Evolutionary conservation across 495 filamentous ascomycete species (phyloP).

Genomic region (Hypoxylon lenormandii): DNA sequence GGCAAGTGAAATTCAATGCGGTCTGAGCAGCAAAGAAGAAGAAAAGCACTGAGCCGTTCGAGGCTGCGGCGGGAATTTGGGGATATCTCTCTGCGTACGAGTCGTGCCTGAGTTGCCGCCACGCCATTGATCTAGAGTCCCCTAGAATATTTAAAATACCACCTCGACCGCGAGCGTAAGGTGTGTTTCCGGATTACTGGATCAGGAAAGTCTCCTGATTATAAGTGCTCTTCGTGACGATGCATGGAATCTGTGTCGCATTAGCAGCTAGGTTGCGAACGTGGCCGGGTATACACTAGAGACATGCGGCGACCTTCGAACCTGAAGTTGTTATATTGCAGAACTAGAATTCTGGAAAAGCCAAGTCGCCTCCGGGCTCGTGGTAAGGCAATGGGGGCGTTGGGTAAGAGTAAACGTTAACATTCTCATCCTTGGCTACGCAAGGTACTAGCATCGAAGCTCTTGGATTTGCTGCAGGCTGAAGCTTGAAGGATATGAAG

Average conservation of each 20-base stretch:
- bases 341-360: slow-evolving; percentile 5
- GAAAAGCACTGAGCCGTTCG: slow-evolving; percentile 3
- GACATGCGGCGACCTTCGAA: slow-evolving; percentile 31
- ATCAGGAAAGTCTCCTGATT: slow-evolving; percentile 24
- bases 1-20: slow-evolving; percentile 29
- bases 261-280: slow-evolving; percentile 4
- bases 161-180: slow-evolving; percentile 23
- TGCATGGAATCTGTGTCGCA: slow-evolving; percentile 27
- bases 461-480: slow-evolving; percentile 42
- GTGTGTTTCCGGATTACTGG: slow-evolving; percentile 31
- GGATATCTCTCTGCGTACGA: neutral
- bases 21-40: slow-evolving; percentile 14
- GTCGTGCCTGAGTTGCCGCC: neutral
- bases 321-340: slow-evolving; percentile 8
- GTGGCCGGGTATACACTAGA: slow-evolving; percentile 26
- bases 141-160: slow-evolving; percentile 5
- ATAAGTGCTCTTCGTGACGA: slow-evolving; percentile 21
- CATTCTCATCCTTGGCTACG: slow-evolving; percentile 28
- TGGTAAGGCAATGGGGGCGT: slow-evolving; percentile 12
- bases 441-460: slow-evolving; percentile 39
- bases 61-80: slow-evolving; percentile 28
- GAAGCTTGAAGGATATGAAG: slow-evolving; percentile 34
- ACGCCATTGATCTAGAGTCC: slow-evolving; percentile 1
- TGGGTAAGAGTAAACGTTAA: slow-evolving; percentile 4
- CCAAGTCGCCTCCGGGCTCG: slow-evolving; percentile 5